Percentiles rank a stretch among this genome's conserved stretches.
Conservation (phyloP, 1,284 basidiomycete species). For the Ganoderma leucocontextum region DNA sequence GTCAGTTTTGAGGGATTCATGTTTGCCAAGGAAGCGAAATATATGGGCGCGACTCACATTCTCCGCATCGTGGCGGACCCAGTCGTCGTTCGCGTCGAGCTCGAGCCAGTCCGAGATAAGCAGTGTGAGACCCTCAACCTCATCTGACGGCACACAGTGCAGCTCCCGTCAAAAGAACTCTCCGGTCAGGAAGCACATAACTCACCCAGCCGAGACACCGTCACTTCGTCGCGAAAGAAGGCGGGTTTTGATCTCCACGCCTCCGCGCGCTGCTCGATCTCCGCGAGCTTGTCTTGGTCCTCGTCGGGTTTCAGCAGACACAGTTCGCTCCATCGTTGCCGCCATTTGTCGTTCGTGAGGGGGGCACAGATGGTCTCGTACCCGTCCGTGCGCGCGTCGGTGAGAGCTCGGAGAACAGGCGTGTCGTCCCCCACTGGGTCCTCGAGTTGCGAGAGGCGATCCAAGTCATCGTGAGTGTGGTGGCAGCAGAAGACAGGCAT, state of each 20-base stretch:
- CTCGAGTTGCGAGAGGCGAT: constrained; percentile 31
- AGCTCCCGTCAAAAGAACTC: background rate
- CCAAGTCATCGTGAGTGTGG: constrained; percentile 50
- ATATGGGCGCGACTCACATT: constrained; percentile 64
- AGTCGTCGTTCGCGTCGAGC: constrained; percentile 92
- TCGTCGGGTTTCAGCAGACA: constrained; percentile 73
- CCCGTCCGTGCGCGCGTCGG: constrained; percentile 61
- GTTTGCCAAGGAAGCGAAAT: background rate
- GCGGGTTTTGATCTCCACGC: constrained; percentile 86
- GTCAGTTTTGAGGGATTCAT: background rate
- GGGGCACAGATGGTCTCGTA: constrained; percentile 82
- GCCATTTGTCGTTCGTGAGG: constrained; percentile 89
- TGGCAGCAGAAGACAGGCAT: constrained; percentile 48
- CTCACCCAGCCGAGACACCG: constrained; percentile 84
- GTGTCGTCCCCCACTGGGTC: constrained; percentile 44
- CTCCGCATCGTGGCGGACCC: constrained; percentile 96
- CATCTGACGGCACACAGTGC: constrained; percentile 60
- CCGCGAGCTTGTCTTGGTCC: constrained; percentile 57
- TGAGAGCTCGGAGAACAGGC: constrained; percentile 57
- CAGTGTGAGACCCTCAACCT: constrained; percentile 81
- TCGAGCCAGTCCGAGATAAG: constrained; percentile 95
- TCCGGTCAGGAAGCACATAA: constrained; percentile 10
- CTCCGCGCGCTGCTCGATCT: constrained; percentile 81
- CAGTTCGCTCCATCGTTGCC: constrained; percentile 87
- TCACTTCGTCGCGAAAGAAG: constrained; percentile 88